Evolutionary conservation across 805 yeast species (phyloP).

Genomic region (Tetrapisispora taiwanensis): DNA sequence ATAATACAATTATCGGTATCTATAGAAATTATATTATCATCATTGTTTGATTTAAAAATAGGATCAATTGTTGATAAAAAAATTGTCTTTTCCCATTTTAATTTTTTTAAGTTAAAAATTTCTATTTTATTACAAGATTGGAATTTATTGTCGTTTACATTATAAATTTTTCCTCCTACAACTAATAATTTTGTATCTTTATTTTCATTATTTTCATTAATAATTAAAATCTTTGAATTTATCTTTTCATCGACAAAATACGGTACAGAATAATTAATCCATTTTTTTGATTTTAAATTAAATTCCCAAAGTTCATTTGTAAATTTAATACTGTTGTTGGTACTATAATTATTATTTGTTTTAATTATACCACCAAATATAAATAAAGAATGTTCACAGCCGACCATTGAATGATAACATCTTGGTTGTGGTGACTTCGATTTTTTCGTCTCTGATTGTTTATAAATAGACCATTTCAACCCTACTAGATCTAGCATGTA

Average conservation of each 20-base stretch:
- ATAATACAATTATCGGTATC: constrained; percentile 27
- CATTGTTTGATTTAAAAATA: constrained; percentile 13
- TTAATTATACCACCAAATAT: constrained; percentile 49
- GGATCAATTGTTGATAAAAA: constrained; percentile 16
- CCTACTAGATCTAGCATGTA: not conserved
- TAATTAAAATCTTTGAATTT: constrained; percentile 6
- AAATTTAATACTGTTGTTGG: constrained; percentile 30
- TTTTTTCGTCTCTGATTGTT: not conserved
- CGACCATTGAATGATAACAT: constrained; percentile 49
- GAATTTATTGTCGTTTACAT: constrained; percentile 17
- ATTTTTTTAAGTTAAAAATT: constrained; percentile 21
- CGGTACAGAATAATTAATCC: constrained; percentile 30
- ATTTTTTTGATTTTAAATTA: constrained; percentile 39
- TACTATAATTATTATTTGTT: too few relatives aligned
- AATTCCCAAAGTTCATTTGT: constrained; percentile 67
- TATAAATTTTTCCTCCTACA: constrained; percentile 26
- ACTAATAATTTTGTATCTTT: constrained; percentile 25
- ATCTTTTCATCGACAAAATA: constrained; percentile 32
- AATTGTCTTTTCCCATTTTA: constrained; percentile 28
- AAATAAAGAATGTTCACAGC: constrained; percentile 41
- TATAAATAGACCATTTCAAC: not conserved
- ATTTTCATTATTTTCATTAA: constrained; percentile 16
- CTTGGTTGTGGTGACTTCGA: constrained; percentile 26
- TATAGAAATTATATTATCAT: constrained; percentile 14
- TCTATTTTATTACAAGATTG: constrained; percentile 18